Evolutionary conservation across 139 green algal genomes (phyloP).

Genomic region (Chlamydomonas sp.): DNA sequence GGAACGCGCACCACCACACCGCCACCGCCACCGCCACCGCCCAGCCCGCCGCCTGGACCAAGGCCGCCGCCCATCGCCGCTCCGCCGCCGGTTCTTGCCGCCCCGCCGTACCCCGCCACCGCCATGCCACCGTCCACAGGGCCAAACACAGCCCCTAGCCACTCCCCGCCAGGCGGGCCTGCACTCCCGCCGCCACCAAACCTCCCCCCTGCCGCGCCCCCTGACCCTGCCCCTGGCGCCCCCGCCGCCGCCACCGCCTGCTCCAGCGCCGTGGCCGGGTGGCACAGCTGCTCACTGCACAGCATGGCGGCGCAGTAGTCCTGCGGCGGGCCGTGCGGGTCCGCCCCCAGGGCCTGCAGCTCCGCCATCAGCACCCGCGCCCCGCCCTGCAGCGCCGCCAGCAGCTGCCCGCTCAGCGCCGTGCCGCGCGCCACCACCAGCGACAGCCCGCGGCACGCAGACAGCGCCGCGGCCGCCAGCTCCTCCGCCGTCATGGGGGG

Average conservation of each 20-base stretch:
- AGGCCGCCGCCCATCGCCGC: background rate
- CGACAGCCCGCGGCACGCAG: background rate
- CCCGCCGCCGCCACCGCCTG: background rate
- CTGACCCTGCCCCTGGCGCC: background rate
- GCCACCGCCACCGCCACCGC: background rate
- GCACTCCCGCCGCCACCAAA: background rate
- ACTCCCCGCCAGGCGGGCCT: too few relatives aligned
- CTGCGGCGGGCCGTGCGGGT: background rate
- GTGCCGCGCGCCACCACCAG: slow-evolving; percentile 18
- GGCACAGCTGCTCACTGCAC: background rate
- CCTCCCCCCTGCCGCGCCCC: background rate
- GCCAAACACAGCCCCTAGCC: too few relatives aligned
- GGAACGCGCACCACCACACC: background rate
- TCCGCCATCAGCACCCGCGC: background rate
- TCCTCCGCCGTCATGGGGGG: slow-evolving; percentile 3
- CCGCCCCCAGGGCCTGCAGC: background rate
- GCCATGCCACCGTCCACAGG: background rate
- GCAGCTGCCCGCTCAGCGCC: background rate
- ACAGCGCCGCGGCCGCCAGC: slow-evolving; percentile 7
- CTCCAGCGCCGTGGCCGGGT: background rate
- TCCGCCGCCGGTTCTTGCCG: background rate
- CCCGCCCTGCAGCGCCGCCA: background rate
- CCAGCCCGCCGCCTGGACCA: too few relatives aligned
- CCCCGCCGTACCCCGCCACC: background rate
- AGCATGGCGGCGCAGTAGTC: background rate